phyloP scores from a whole-genome alignment of 2,329 filamentous ascomycete genomes.

The Ciborinia camelliae region DNA sequence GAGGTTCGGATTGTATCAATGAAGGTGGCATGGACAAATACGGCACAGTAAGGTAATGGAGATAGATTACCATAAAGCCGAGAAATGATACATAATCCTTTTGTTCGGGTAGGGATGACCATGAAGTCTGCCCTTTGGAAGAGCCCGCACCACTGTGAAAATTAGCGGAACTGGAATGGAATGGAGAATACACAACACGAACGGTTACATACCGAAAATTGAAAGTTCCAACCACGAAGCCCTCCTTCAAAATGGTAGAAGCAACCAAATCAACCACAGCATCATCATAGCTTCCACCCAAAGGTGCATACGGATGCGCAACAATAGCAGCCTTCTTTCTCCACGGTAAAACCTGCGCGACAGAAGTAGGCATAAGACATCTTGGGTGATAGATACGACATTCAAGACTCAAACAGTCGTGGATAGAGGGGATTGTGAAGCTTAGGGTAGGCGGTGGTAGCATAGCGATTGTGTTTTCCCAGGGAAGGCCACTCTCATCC shows the following conservation, averaged over 20 bases:
- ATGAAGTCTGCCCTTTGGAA: slow-evolving; percentile 77
- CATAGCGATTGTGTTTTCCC: slow-evolving; percentile 38
- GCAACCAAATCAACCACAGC: slow-evolving; percentile 67
- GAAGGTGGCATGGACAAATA: slow-evolving; percentile 14
- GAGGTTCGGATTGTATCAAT: slow-evolving; percentile 24
- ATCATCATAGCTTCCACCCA: slow-evolving; percentile 85
- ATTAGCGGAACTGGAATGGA: slow-evolving; percentile 17
- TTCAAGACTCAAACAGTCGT: slow-evolving; percentile 72
- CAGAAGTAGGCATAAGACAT: slow-evolving; percentile 38
- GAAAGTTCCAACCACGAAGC: slow-evolving; percentile 80
- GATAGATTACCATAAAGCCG: slow-evolving; percentile 75
- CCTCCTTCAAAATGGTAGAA: slow-evolving; percentile 56
- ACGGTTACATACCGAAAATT: slow-evolving; percentile 71
- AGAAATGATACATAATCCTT: slow-evolving; percentile 79
- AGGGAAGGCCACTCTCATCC: slow-evolving; percentile 26
- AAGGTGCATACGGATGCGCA: slow-evolving; percentile 85
- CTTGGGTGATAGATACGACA: slow-evolving; percentile 78
- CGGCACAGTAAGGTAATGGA: slow-evolving; percentile 46
- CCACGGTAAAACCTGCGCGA: slow-evolving; percentile 33
- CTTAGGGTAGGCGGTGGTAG: slow-evolving; percentile 57
- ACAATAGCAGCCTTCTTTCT: slow-evolving; percentile 58
- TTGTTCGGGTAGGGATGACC: slow-evolving; percentile 78
- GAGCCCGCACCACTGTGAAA: slow-evolving; percentile 65
- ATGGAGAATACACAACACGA: not conserved
- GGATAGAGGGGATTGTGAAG: slow-evolving; percentile 79